A percentile compares a stretch with the other conserved stretches of the same genome.
phyloP scores from a whole-genome alignment of 2,329 filamentous ascomycete species.

The Aureobasidium lini region DNA sequence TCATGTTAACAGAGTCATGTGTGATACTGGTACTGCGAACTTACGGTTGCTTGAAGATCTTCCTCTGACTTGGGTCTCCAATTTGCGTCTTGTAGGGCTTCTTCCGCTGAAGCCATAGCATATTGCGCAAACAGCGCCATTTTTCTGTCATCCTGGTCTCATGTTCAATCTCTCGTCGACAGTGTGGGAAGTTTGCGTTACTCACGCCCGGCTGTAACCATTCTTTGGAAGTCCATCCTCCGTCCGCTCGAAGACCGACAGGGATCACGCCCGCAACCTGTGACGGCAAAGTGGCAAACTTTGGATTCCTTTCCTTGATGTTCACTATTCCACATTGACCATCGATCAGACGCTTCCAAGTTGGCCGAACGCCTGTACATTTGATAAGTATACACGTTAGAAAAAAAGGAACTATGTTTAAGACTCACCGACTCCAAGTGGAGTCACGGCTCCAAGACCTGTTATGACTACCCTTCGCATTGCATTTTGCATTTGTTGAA shows the following conservation, averaged over 20 bases:
- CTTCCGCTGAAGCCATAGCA: constrained; percentile 75
- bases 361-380: constrained; percentile 54
- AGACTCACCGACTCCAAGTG: constrained; percentile 26
- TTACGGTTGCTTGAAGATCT: constrained; percentile 63
- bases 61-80: constrained; percentile 59
- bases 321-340: constrained; percentile 75
- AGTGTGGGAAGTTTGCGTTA: constrained; percentile 23
- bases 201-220: constrained; percentile 34
- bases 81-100: constrained; percentile 75
- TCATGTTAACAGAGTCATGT: neutral
- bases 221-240: constrained; percentile 41
- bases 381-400: neutral
- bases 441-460: constrained; percentile 42
- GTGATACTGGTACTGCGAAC: constrained; percentile 17
- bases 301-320: constrained; percentile 52
- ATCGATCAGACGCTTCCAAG: constrained; percentile 75
- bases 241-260: constrained; percentile 36
- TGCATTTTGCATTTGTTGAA: constrained; percentile 26
- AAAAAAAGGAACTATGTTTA: neutral
- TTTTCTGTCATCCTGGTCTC: constrained; percentile 56
- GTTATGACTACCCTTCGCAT: constrained; percentile 46
- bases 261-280: constrained; percentile 81
- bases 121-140: constrained; percentile 93
- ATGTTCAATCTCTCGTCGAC: constrained; percentile 27
- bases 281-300: constrained; percentile 69